phyloP scores from a whole-genome alignment of 225 moss, liverwort and hornwort genomes.

The Anthoceros angustus region DNA sequence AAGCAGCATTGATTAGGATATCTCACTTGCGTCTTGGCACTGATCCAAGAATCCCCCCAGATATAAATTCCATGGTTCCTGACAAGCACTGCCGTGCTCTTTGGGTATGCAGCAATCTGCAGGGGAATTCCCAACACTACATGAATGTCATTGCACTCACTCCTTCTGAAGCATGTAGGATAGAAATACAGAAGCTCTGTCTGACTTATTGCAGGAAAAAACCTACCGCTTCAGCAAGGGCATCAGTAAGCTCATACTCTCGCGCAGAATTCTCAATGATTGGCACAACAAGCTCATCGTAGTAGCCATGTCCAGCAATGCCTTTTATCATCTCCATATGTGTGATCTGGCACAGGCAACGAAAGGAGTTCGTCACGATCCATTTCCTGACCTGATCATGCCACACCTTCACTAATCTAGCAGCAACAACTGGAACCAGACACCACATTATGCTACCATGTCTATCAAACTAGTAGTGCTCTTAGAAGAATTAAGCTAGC shows the following conservation, averaged over 20 bases:
- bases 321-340: constrained; percentile 99
- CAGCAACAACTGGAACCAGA: not conserved
- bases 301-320: constrained; percentile 76
- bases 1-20: not conserved
- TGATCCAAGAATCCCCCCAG: constrained; percentile 99
- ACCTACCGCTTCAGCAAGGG: constrained; percentile 71
- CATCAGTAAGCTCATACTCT: constrained; percentile 88
- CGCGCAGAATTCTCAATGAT: constrained; percentile 95
- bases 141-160: not conserved
- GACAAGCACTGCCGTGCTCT: constrained; percentile 87
- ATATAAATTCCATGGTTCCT: constrained; percentile 96
- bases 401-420: not conserved
- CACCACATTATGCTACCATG: not conserved
- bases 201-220: too few species aligned
- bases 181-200: too few species aligned
- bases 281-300: constrained; percentile 90
- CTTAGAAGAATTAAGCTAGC: not conserved
- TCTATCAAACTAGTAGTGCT: not conserved
- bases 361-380: too few species aligned
- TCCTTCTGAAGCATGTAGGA: too few species aligned
- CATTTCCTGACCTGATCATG: too few species aligned
- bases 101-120: constrained; percentile 81
- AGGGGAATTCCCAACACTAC: constrained; percentile 2
- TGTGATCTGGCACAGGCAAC: constrained; percentile 40
- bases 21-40: constrained; percentile 86